A percentile compares a stretch with the other conserved stretches of the same genome.
These are phyloP conservation scores for Amphibolis antarctica DNA, from an alignment of 106 monocot genomes.

Conservation along the genomic window DNA sequence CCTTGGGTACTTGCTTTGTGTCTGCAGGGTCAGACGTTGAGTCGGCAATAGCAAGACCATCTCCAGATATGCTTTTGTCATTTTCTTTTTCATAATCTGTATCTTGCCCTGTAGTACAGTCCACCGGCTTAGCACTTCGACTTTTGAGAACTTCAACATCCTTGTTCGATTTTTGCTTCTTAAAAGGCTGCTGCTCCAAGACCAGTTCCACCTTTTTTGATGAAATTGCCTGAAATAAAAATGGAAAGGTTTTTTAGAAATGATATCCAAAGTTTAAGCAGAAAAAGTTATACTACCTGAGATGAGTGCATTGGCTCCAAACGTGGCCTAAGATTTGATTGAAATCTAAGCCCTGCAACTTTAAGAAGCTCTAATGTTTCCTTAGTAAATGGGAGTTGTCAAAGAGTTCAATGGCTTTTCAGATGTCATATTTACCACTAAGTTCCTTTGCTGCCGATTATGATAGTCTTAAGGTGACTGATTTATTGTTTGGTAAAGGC, in stretches of 20 bases:
- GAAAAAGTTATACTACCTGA: no score
- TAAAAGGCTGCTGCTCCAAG: slow-evolving; percentile 28
- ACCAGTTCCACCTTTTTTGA: slow-evolving; percentile 32
- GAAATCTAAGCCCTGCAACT: no score
- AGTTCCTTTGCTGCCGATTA: no score
- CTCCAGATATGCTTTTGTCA: slow-evolving; percentile 23
- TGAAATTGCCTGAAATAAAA: slow-evolving; percentile 29
- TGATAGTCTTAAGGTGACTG: no score
- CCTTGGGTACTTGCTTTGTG: slow-evolving; percentile 19
- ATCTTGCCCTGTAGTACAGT: neutral
- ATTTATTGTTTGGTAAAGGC: no score
- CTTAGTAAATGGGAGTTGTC: no score
- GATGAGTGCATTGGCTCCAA: no score
- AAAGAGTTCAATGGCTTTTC: no score
- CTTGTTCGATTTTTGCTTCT: slow-evolving; percentile 31
- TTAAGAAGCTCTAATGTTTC: no score
- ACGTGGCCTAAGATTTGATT: no score
- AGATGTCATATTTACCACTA: no score
- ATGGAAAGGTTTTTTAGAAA: slow-evolving; percentile 3
- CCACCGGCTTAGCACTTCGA: slow-evolving; percentile 5
- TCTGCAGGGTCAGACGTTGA: slow-evolving; percentile 15
- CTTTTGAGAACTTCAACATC: slow-evolving; percentile 21
- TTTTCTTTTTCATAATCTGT: slow-evolving; percentile 22
- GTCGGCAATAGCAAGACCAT: slow-evolving; percentile 15
- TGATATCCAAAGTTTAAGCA: no score